phyloP scores from a whole-genome alignment of 1,139 yeast species.

The Hansenula sp. region DNA sequence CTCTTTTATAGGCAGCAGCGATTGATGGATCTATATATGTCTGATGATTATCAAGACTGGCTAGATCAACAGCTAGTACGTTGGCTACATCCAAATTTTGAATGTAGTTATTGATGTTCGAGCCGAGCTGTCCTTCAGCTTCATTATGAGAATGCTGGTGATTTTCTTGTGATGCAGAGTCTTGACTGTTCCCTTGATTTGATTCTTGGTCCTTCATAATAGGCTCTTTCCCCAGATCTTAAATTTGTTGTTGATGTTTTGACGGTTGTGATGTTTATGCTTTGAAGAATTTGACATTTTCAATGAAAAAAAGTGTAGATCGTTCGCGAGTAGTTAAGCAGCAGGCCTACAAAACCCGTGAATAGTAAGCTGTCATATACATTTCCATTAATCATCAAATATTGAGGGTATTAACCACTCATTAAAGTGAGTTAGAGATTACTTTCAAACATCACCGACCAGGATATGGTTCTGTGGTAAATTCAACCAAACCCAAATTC shows the following conservation, averaged over 20 bases:
- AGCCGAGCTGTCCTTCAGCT: neutral
- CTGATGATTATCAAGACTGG: slow-evolving; percentile 6
- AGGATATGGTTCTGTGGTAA: too few relatives aligned
- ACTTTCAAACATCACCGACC: too few relatives aligned
- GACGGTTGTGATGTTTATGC: slow-evolving; percentile 2
- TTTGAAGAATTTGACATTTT: neutral
- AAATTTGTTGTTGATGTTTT: neutral
- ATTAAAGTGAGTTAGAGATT: too few relatives aligned
- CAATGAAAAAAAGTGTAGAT: neutral
- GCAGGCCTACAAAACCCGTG: too few relatives aligned
- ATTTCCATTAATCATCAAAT: too few relatives aligned
- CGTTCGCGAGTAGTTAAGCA: neutral
- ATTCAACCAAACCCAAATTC: slow-evolving; percentile 20
- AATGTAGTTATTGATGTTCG: slow-evolving; percentile 16
- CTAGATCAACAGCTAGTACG: slow-evolving; percentile 12
- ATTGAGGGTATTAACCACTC: too few relatives aligned
- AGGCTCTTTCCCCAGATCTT: neutral
- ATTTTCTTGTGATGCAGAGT: neutral
- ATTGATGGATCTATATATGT: slow-evolving; percentile 16
- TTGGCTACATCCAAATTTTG: slow-evolving; percentile 17
- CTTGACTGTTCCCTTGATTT: neutral
- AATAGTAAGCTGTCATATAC: too few relatives aligned
- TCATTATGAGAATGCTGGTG: neutral
- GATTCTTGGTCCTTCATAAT: neutral
- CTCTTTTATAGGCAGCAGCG: slow-evolving; percentile 3